Evolutionary conservation across 2,329 filamentous ascomycete genomes (phyloP), one percentile per base, ranked within the genome.

Genomic region (Thielaviopsis musarum): DNA sequence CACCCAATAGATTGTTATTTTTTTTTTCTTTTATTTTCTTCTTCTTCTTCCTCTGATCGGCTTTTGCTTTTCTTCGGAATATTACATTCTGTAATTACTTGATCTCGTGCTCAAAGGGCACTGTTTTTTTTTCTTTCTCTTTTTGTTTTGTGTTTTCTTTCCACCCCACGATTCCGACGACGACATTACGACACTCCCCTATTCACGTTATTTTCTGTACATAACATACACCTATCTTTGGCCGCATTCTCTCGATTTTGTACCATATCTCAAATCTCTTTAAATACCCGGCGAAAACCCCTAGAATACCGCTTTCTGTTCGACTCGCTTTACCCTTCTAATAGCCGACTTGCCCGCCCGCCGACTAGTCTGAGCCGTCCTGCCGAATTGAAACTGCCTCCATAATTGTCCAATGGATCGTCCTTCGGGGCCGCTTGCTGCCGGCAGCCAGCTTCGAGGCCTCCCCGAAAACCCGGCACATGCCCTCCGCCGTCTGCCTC

Each of bases 381-480:
- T n/a, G 38, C 17, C 38, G 38, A 26, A 45, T 45, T n/a, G 38
- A 45, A 45, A 45, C 38, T 45, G 38, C 38, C 38, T 45, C 7
- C 17, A 15, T 45, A 15, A 7, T n/a, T n/a, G 17, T 12, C 45
- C 57, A 52, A 58, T 58, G 57, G 57, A 58, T 52, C 57, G 57
- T 58, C 57, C 57, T 51, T 54, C 64, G 57, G 65, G 64, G 41
- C 63, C 64, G 34, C 58, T 70, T 59, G 70, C 69, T 41, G 66
- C 66, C 57, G 68, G 68, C 51, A 69, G 68, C 51, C 67, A 69
- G 55, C 67, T 69, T 56, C 66, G 75, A 64, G 71, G 67, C 59
- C 62, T 75, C 64, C 68, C 71, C 60, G 75, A 77, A 52, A 71
- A 68, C 65, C 70, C 70, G 60, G 67, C 67, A 58, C 68, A 69